A percentile compares a stretch with the other conserved stretches of the same genome.
These are phyloP conservation scores for Penicillium antarcticum DNA, from an alignment of 495 filamentous ascomycete species.

Conservation along the genomic window DNA sequence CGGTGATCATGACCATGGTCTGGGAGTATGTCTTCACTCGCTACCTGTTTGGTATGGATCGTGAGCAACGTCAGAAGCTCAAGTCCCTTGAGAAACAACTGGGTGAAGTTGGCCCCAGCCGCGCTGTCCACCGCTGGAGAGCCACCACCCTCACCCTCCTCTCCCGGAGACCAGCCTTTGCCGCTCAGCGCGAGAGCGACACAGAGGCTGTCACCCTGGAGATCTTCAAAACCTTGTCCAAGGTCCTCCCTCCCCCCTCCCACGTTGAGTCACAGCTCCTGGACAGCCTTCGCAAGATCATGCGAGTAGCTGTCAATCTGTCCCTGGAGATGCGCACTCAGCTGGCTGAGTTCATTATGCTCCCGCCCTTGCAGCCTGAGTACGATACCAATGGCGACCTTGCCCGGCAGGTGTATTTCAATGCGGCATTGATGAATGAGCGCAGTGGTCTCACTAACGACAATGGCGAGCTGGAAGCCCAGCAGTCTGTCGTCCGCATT, in stretches of 20 bases:
- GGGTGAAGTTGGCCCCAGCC: slow-evolving; percentile 75
- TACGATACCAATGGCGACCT: slow-evolving; percentile 93
- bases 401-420: slow-evolving; percentile 77
- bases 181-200: slow-evolving; percentile 72
- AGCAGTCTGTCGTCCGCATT: slow-evolving; percentile 75
- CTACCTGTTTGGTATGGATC: slow-evolving; percentile 97
- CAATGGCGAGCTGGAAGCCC: slow-evolving; percentile 73
- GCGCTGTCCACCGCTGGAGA: slow-evolving; percentile 91
- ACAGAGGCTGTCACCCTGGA: slow-evolving; percentile 87
- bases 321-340: slow-evolving; percentile 97
- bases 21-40: slow-evolving; percentile 98
- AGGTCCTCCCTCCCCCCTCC: slow-evolving; percentile 78
- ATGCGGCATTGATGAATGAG: slow-evolving; percentile 90
- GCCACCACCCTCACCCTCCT: slow-evolving; percentile 89
- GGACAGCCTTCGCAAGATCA: slow-evolving; percentile 76
- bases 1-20: slow-evolving; percentile 94
- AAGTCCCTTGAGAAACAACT: slow-evolving; percentile 89
- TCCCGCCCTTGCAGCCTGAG: slow-evolving; percentile 89
- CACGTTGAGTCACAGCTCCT: slow-evolving; percentile 71
- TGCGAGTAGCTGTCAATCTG: slow-evolving; percentile 77
- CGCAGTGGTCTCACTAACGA: slow-evolving; percentile 63
- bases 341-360: slow-evolving; percentile 94
- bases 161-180: slow-evolving; percentile 69
- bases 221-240: slow-evolving; percentile 72
- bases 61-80: slow-evolving; percentile 94